Conservation (phyloP, 805 yeast genomes). For the Metschnikowia kunwiensis region DNA sequence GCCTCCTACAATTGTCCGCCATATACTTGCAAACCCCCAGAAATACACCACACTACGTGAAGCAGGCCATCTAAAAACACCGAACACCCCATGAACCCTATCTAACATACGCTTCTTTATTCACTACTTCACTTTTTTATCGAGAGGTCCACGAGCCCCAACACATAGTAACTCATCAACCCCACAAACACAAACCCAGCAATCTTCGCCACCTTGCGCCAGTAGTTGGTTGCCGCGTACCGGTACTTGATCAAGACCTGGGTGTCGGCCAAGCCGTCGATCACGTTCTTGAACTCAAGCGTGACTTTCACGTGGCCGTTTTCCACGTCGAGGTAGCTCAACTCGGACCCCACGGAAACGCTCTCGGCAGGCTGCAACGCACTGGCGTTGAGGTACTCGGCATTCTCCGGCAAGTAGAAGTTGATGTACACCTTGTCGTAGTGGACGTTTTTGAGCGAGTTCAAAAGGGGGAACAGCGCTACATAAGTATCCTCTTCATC, state of each 20-base stretch:
- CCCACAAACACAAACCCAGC: constrained; percentile 62
- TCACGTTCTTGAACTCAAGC: constrained; percentile 55
- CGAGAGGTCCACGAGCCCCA: constrained; percentile 36
- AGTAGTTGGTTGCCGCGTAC: constrained; percentile 51
- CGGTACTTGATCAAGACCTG: constrained; percentile 61
- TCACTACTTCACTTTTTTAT: constrained; percentile 19
- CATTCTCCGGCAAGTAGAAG: constrained; percentile 84
- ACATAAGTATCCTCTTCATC: constrained; percentile 49
- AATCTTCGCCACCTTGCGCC: constrained; percentile 64
- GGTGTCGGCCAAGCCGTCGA: constrained; percentile 61
- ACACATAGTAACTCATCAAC: constrained; percentile 50
- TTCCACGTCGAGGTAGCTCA: constrained; percentile 69
- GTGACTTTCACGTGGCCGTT: constrained; percentile 76
- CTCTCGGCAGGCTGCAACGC: constrained; percentile 49
- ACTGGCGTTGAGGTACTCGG: constrained; percentile 53
- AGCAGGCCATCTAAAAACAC: too few relatives aligned
- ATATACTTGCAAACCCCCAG: too few relatives aligned
- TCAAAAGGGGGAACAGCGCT: constrained; percentile 66
- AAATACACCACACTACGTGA: too few relatives aligned
- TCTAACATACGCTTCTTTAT: too few relatives aligned
- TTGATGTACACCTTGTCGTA: constrained; percentile 61
- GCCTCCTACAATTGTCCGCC: too few relatives aligned
- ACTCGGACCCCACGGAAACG: constrained; percentile 33
- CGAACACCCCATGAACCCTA: too few relatives aligned
- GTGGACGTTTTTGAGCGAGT: constrained; percentile 66